Evolutionary conservation across 2,329 filamentous ascomycete genomes (phyloP).

Genomic region (Stenocarpella maydis): DNA sequence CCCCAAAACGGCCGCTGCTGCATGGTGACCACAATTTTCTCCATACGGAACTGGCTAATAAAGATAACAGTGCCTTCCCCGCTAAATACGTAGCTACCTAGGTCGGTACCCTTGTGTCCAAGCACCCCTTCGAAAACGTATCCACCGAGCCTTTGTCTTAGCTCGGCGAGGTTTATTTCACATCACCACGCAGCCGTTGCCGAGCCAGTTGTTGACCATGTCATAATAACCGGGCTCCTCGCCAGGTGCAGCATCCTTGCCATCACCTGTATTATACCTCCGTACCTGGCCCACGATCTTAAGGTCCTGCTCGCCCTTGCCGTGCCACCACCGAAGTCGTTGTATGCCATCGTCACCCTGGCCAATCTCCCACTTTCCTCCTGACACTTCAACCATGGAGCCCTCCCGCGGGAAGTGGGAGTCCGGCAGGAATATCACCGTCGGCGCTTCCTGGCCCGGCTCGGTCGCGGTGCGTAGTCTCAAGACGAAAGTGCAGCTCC

Average conservation of each 20-base stretch:
- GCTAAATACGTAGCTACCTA: constrained; percentile 20
- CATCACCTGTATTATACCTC: constrained; percentile 64
- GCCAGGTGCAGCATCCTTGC: constrained; percentile 68
- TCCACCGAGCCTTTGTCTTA: background rate
- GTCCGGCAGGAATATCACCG: constrained; percentile 85
- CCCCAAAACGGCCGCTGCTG: background rate
- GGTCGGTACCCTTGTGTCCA: background rate
- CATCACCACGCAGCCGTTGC: constrained; percentile 62
- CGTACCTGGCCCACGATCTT: constrained; percentile 78
- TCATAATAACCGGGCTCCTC: constrained; percentile 85
- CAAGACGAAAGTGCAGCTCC: constrained; percentile 79
- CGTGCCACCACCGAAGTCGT: constrained; percentile 91
- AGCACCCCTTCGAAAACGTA: background rate
- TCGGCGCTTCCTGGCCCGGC: constrained; percentile 68
- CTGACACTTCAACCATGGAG: constrained; percentile 77
- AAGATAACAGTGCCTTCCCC: background rate
- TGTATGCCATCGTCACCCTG: constrained; percentile 75
- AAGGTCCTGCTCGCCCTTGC: constrained; percentile 81
- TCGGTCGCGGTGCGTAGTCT: constrained; percentile 68
- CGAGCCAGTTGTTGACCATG: constrained; percentile 62
- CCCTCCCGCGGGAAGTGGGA: constrained; percentile 87
- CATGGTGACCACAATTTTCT: background rate
- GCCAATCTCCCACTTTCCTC: constrained; percentile 89
- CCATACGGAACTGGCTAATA: constrained; percentile 12
- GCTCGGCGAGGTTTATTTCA: constrained; percentile 40